Conservation (phyloP, 1,284 basidiomycete species). For the Microstroma glucosiphilum region DNA sequence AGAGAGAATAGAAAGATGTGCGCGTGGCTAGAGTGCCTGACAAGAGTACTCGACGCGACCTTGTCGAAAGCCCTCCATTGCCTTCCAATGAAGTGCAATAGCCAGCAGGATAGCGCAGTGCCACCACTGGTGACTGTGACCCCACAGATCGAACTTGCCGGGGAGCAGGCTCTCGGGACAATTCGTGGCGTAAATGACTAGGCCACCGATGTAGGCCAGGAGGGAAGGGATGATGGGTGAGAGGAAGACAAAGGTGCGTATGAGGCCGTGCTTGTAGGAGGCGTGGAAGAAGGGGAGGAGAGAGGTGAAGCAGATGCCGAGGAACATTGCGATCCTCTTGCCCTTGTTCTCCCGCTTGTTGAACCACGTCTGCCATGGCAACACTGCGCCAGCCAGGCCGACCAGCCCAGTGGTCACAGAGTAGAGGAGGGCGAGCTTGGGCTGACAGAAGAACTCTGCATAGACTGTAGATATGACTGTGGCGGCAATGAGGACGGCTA, state of each 20-base stretch:
- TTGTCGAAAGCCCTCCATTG: constrained; percentile 40
- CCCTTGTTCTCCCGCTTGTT: constrained; percentile 41
- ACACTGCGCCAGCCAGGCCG: constrained; percentile 37
- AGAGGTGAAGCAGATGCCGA: constrained; percentile 44
- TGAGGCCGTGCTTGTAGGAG: constrained; percentile 39
- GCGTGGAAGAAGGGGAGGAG: constrained; percentile 45
- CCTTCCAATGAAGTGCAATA: constrained; percentile 44
- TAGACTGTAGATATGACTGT: constrained; percentile 46
- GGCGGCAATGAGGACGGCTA: constrained; percentile 48
- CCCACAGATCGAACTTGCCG: constrained; percentile 41
- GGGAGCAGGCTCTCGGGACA: constrained; percentile 44
- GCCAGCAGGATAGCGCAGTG: constrained; percentile 46
- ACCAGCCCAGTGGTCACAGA: constrained; percentile 36
- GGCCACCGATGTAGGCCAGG: constrained; percentile 37
- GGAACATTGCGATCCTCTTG: constrained; percentile 41
- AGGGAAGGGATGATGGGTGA: constrained; percentile 43
- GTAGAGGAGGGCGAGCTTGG: constrained; percentile 43
- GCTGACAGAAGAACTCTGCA: constrained; percentile 50
- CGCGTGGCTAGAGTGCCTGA: too few relatives aligned
- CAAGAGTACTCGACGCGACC: constrained; percentile 31
- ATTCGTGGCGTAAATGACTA: constrained; percentile 43
- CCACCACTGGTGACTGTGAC: constrained; percentile 49
- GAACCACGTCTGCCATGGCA: constrained; percentile 49
- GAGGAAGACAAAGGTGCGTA: constrained; percentile 37
- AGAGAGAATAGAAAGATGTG: too few relatives aligned